phyloP scores from a whole-genome alignment of 768 basidiomycete species.

The Podaxis sp. region DNA sequence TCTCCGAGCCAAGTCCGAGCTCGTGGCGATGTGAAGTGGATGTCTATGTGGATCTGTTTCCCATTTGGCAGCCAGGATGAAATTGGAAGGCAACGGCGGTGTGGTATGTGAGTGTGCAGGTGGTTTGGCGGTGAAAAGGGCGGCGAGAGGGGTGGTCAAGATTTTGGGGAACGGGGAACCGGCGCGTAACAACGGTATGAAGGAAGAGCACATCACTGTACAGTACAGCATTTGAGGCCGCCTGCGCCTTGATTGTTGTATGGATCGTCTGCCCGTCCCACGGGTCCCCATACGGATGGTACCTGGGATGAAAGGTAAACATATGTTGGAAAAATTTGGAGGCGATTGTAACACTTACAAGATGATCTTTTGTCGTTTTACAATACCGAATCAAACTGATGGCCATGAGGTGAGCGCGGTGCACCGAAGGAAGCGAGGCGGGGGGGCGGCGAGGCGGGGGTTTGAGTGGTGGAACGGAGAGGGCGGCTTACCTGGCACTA shows the following conservation, averaged over 20 bases:
- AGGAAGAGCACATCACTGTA: slow-evolving; percentile 44
- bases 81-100: background rate
- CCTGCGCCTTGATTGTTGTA: slow-evolving; percentile 69
- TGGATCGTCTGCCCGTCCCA: slow-evolving; percentile 90
- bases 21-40: background rate
- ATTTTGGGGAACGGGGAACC: background rate
- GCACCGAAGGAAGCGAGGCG: slow-evolving; percentile 7
- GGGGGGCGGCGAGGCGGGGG: background rate
- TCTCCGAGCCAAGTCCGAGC: background rate
- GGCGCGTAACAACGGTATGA: background rate
- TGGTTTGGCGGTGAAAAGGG: background rate
- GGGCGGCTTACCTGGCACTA: slow-evolving; percentile 66
- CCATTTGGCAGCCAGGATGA: background rate
- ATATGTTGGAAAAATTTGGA: slow-evolving; percentile 2
- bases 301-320: slow-evolving; percentile 48
- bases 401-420: slow-evolving; percentile 13
- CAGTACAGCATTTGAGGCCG: slow-evolving; percentile 49
- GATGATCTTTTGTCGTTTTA: slow-evolving; percentile 89
- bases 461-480: background rate
- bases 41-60: slow-evolving; percentile 10
- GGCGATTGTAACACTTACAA: slow-evolving; percentile 27
- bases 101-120: background rate
- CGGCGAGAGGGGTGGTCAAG: background rate
- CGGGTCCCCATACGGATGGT: slow-evolving; percentile 95
- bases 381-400: slow-evolving; percentile 89